phyloP scores from a whole-genome alignment of 768 basidiomycete species.

The Saitozyma podzolica region DNA sequence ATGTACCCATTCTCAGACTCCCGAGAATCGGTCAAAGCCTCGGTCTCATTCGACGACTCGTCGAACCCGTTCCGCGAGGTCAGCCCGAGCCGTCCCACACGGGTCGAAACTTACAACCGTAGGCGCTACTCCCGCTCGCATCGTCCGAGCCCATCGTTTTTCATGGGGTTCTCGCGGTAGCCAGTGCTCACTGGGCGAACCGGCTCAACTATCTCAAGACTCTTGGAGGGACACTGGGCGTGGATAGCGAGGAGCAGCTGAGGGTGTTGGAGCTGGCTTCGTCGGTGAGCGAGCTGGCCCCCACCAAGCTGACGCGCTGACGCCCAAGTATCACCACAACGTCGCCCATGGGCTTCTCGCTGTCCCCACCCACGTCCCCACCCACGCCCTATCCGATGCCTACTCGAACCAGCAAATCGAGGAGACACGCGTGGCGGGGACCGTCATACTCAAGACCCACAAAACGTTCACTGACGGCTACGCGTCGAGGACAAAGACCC shows the following conservation, averaged over 20 bases:
- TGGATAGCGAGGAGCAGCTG: not conserved
- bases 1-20: not conserved
- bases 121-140: slow-evolving; percentile 8
- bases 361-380: no score
- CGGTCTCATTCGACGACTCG: slow-evolving; percentile 6
- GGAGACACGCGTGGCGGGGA: not conserved
- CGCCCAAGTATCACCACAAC: not conserved
- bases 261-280: slow-evolving; percentile 4
- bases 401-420: not conserved
- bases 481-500: not conserved
- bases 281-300: not conserved
- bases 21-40: slow-evolving; percentile 6
- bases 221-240: not conserved
- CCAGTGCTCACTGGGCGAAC: slow-evolving; percentile 7
- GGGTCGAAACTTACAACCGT: no score
- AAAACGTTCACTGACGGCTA: slow-evolving; percentile 6
- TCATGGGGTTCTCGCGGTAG: slow-evolving; percentile 5
- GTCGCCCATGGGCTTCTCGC: slow-evolving; percentile 2
- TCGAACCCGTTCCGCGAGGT: slow-evolving; percentile 6
- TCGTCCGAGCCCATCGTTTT: slow-evolving; percentile 1
- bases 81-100: not conserved
- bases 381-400: no score
- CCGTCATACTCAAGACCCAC: slow-evolving; percentile 2
- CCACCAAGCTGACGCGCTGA: not conserved
- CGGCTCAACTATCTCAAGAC: not conserved